Evolutionary conservation across 73 alveolate genomes (phyloP).

Genomic region (Tetrahymena borealis): DNA sequence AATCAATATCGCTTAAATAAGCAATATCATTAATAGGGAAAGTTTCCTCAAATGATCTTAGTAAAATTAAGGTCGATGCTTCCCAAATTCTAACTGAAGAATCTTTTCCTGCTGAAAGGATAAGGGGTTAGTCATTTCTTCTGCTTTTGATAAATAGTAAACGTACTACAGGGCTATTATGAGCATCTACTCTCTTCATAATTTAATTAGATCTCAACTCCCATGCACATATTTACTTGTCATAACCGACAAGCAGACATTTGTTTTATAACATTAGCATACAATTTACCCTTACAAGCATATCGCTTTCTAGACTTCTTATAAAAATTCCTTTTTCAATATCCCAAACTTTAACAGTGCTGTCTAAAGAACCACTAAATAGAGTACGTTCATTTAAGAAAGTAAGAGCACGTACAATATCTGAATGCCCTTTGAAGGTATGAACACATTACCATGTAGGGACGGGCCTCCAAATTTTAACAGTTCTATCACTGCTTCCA

Average conservation of each 20-base stretch:
- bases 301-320: background rate
- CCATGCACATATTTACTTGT: background rate
- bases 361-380: background rate
- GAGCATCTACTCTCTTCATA: background rate
- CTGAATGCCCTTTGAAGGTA: background rate
- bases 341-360: background rate
- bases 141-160: background rate
- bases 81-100: background rate
- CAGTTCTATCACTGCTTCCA: background rate
- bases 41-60: background rate
- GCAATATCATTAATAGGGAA: background rate
- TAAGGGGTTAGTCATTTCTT: background rate
- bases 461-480: background rate
- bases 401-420: background rate
- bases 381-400: background rate
- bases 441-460: background rate
- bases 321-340: background rate
- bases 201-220: background rate
- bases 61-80: background rate
- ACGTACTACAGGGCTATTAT: background rate
- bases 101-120: background rate
- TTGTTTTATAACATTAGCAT: background rate
- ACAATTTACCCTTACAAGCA: background rate
- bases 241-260: background rate
- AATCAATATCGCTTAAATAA: background rate